phyloP scores from a whole-genome alignment of 257 asterid species.

The Nicotiana paniculata region DNA sequence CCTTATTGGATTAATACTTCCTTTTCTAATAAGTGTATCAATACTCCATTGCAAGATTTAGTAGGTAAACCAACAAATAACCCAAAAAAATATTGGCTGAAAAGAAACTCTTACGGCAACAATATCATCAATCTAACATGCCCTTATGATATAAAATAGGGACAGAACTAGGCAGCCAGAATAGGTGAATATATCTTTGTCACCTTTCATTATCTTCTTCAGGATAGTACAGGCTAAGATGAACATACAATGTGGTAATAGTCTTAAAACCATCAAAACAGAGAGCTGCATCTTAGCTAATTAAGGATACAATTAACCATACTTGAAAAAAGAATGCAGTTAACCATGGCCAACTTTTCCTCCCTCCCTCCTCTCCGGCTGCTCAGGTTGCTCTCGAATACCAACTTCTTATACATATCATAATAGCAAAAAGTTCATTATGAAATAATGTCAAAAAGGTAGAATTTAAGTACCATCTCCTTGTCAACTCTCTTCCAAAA shows the following conservation, averaged over 20 bases:
- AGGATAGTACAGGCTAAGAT: not conserved
- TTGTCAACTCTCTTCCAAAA: slow-evolving; percentile 98
- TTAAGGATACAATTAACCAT: not conserved
- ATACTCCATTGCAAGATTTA: not conserved
- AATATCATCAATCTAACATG: not conserved
- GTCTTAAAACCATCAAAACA: not conserved
- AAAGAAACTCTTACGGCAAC: not conserved
- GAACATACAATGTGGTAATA: not conserved
- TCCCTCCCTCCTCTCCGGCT: not conserved
- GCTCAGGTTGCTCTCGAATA: not conserved
- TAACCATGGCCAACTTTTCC: not conserved
- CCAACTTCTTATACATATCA: not conserved
- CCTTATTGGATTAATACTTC: not conserved
- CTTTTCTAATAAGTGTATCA: not conserved
- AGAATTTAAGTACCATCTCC: slow-evolving; percentile 71
- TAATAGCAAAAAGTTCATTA: not conserved
- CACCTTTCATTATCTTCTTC: not conserved
- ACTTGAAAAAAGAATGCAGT: not conserved
- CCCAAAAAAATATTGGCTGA: not conserved
- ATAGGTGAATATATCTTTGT: not conserved
- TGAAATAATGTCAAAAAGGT: slow-evolving; percentile 2
- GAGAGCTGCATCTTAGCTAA: not conserved
- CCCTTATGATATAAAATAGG: not conserved
- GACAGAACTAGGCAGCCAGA: not conserved
- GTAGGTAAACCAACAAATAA: not conserved